These are phyloP conservation scores for Madurella fahalii DNA, from an alignment of 2,329 filamentous ascomycete species.

Conservation along the genomic window DNA sequence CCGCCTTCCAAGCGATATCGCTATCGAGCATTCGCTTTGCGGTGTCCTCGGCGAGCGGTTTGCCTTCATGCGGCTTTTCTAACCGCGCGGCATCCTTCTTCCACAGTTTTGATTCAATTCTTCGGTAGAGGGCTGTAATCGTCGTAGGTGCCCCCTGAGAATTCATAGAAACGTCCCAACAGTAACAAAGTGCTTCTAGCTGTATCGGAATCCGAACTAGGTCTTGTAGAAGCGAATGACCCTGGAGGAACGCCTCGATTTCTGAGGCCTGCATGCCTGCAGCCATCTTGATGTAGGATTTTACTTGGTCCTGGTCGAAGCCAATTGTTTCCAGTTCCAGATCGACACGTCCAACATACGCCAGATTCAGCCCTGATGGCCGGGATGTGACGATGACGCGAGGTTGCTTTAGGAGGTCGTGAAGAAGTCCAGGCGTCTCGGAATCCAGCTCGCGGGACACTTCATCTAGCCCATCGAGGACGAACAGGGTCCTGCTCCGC, in stretches of 20 bases:
- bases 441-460: constrained; percentile 26
- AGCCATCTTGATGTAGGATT: constrained; percentile 29
- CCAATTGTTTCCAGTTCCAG: constrained; percentile 40
- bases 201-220: constrained; percentile 43
- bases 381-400: constrained; percentile 41
- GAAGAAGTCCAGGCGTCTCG: constrained; percentile 26
- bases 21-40: too few relatives aligned
- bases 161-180: constrained; percentile 30
- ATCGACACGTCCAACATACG: constrained; percentile 24
- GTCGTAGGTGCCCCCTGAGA: constrained; percentile 26
- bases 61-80: constrained; percentile 22
- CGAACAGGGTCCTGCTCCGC: constrained; percentile 32
- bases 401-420: constrained; percentile 30
- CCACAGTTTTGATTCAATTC: constrained; percentile 36
- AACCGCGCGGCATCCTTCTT: constrained; percentile 35
- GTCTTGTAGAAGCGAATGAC: constrained; percentile 31
- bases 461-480: constrained; percentile 44
- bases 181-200: constrained; percentile 41
- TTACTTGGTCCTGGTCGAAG: constrained; percentile 35
- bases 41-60: constrained; percentile 1
- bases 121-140: constrained; percentile 36
- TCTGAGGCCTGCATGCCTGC: too few relatives aligned
- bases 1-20: constrained; percentile 19
- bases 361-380: constrained; percentile 25
- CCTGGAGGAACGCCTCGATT: constrained; percentile 33